Evolutionary conservation across 805 yeast genomes (phyloP).

Genomic region (Wickerhamomyces silvicola): DNA sequence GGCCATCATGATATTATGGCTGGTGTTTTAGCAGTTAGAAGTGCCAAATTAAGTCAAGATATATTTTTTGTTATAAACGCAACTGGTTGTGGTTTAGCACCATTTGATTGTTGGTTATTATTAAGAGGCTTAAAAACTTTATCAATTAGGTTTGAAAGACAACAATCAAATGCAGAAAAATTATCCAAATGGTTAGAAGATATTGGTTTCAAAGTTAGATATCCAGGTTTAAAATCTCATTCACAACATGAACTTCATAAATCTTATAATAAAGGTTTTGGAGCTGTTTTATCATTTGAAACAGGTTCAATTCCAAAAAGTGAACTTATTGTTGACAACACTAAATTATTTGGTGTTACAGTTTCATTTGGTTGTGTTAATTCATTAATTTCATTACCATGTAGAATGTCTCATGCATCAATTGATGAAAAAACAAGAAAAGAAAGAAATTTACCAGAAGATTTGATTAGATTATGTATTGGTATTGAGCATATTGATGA

Average conservation of each 20-base stretch:
- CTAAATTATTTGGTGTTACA: conserved; percentile 78
- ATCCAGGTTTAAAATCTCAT: conserved; percentile 77
- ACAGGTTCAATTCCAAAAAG: conserved; percentile 67
- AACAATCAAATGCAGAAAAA: conserved; percentile 71
- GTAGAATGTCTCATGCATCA: conserved; percentile 96
- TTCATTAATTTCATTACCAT: conserved; percentile 88
- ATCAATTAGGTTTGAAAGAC: conserved; percentile 79
- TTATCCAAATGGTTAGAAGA: conserved; percentile 68
- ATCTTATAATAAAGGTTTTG: conserved; percentile 75
- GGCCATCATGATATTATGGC: conserved; percentile 98
- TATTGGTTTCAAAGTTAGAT: conserved; percentile 64
- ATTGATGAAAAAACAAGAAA: conserved; percentile 82
- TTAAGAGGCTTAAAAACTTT: conserved; percentile 85
- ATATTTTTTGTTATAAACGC: conserved; percentile 78
- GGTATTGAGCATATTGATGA: conserved; percentile 86
- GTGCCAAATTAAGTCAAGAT: conserved; percentile 55
- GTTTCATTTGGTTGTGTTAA: conserved; percentile 94
- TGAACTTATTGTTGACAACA: conserved; percentile 67
- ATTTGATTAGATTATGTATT: conserved; percentile 79
- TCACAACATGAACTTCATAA: conserved; percentile 78
- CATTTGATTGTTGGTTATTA: conserved; percentile 88
- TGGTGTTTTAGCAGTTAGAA: conserved; percentile 74
- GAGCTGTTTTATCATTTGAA: conserved; percentile 85
- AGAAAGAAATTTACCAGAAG: conserved; percentile 89
- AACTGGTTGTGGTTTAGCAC: conserved; percentile 86